Evolutionary conservation across 1,284 basidiomycete genomes (phyloP).

Genomic region (Earliella scabrosa): DNA sequence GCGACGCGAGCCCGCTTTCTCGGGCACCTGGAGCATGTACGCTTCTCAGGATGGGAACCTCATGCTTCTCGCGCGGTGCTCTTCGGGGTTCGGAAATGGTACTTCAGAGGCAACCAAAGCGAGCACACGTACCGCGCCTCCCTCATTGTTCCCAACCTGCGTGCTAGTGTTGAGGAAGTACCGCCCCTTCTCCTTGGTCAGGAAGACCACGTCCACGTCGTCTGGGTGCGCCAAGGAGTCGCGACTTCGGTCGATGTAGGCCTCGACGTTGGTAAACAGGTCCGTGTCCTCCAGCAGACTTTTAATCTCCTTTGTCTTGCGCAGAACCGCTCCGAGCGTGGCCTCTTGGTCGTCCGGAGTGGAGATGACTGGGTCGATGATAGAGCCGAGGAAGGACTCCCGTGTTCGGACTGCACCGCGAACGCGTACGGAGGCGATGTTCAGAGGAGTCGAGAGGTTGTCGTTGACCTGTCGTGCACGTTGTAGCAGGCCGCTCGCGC

Average conservation of each 20-base stretch:
- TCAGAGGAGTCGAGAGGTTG: constrained; percentile 63
- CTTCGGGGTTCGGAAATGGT: neutral
- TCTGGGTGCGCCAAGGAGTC: constrained; percentile 60
- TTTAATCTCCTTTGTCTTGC: constrained; percentile 69
- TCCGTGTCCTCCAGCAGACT: constrained; percentile 71
- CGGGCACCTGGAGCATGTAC: no score
- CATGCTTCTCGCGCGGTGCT: neutral
- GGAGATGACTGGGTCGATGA: constrained; percentile 72
- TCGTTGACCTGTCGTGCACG: constrained; percentile 56
- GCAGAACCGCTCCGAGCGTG: constrained; percentile 69
- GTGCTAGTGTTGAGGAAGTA: constrained; percentile 88
- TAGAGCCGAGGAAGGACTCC: constrained; percentile 76
- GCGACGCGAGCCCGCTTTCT: no score
- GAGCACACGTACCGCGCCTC: constrained; percentile 71
- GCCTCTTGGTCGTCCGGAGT: constrained; percentile 32
- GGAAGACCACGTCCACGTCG: constrained; percentile 88
- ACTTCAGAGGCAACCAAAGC: neutral
- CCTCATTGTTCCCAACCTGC: constrained; percentile 94
- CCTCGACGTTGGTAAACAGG: constrained; percentile 75
- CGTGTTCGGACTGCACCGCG: constrained; percentile 80
- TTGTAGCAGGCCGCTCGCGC: neutral
- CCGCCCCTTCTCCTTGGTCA: constrained; percentile 77
- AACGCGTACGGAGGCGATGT: constrained; percentile 79
- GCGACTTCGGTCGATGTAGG: constrained; percentile 69
- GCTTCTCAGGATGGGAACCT: no score